Conservation (phyloP, 2,329 filamentous ascomycete genomes). For the Xylariaceae sp. region DNA sequence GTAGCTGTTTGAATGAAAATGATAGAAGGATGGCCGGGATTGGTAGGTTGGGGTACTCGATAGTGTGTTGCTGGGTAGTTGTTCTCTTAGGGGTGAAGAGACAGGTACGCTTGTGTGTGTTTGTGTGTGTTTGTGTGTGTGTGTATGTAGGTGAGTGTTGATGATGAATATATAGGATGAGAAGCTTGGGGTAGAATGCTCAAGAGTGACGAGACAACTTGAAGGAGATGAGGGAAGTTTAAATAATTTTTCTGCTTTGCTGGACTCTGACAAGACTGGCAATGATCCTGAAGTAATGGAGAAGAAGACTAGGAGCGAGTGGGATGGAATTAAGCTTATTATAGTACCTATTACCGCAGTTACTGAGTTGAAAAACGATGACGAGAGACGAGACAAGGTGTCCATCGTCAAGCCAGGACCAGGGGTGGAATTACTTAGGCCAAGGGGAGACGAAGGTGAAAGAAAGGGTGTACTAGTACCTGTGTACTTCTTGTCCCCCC, state of each 20-base stretch:
- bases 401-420: slow-evolving; percentile 20
- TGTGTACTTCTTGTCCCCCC: not conserved
- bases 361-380: slow-evolving; percentile 24
- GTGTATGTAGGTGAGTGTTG: slow-evolving; percentile 38
- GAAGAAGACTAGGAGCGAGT: not conserved
- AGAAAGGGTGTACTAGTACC: not conserved
- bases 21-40: slow-evolving; percentile 13
- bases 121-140: not conserved
- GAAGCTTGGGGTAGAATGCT: slow-evolving; percentile 42
- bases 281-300: slow-evolving; percentile 18
- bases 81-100: slow-evolving; percentile 42
- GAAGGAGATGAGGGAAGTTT: slow-evolving; percentile 37
- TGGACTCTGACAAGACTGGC: slow-evolving; percentile 10
- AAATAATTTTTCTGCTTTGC: not conserved
- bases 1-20: slow-evolving; percentile 23
- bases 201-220: slow-evolving; percentile 41
- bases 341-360: slow-evolving; percentile 18
- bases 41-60: slow-evolving; percentile 2
- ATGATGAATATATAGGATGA: slow-evolving; percentile 51
- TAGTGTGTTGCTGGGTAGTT: slow-evolving; percentile 5
- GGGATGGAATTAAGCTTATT: slow-evolving; percentile 26
- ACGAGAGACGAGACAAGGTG: slow-evolving; percentile 23
- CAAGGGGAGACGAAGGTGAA: slow-evolving; percentile 5
- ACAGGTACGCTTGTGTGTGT: slow-evolving; percentile 52
- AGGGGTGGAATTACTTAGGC: slow-evolving; percentile 7